Base-by-base conservation (phyloP, 306 rosid species). In the Myrica gale region DNA sequence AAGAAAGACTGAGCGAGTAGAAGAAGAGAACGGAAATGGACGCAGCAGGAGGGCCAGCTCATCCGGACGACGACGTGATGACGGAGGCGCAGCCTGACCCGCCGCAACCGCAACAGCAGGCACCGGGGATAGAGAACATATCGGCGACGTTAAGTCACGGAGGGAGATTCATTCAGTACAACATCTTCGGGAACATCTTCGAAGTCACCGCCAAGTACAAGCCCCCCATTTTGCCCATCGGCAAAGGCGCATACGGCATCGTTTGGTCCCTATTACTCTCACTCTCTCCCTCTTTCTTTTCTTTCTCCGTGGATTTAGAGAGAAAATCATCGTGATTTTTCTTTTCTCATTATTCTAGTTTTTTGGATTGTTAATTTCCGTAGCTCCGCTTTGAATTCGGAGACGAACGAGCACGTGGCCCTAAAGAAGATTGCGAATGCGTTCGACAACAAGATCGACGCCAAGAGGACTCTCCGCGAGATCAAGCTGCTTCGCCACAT, bases 191-290 rank as follows among this genome's bases (percentile, higher is more conserved):
- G 2, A 93, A 93, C 80, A 85, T 93, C 41, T 93, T 93, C 47
- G 97, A 93, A 82, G 93, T 93, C 63, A 90, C 96, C 5, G 96
- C 96, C 7, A 91, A 91, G 88, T 93, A 93, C 92, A 90, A 88
- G 81, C 98, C 97, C 20, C 98, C 98, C 45, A 89, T 93, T 84
- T 87, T 93, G 98, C 98, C 98, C 50, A 93, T 93, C 83, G 98
- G 98, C 12, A 93, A 91, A 82, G 98, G 98, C 78, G 98, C 98
- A 19, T 93, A 90, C 76, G 98, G 98, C 77, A 93, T 93, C 89
- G 98, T 93, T 77, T 93, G 98, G 98, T 93, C 63, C 66, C 16
- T 68, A 47, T n/a, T 41, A 9, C 16, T 15, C 53, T 13, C 12
- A 70, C 13, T 51, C 43, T 37, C 16, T 5, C 21, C 5, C 20